These are phyloP conservation scores for Cryptococcus sp. DNA, from an alignment of 1,284 basidiomycete genomes.

Conservation along the genomic window DNA sequence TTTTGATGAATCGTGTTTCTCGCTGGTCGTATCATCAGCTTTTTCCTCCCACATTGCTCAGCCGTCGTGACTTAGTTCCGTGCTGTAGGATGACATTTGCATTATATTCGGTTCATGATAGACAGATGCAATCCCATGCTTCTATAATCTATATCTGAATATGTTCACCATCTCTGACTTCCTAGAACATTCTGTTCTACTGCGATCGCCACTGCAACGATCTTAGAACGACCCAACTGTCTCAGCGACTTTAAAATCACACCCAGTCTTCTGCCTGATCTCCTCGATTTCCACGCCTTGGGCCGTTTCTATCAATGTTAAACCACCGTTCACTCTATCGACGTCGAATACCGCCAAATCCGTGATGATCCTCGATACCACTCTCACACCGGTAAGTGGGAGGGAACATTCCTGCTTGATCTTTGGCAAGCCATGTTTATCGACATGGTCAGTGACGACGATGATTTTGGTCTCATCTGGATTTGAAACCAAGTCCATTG, in stretches of 20 bases:
- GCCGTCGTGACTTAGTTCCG: no score
- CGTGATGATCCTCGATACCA: not conserved
- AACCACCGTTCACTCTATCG: not conserved
- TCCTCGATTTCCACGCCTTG: not conserved
- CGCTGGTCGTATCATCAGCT: no score
- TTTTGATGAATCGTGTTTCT: no score
- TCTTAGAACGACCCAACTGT: not conserved
- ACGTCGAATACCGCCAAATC: not conserved
- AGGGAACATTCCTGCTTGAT: constrained; percentile 74
- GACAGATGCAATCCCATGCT: no score
- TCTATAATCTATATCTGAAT: no score
- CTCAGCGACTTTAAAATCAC: not conserved
- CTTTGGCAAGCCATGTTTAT: constrained; percentile 75
- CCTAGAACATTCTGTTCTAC: no score
- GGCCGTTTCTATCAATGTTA: not conserved
- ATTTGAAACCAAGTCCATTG: constrained; percentile 88
- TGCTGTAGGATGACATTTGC: no score
- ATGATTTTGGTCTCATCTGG: constrained; percentile 79
- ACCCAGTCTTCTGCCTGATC: not conserved
- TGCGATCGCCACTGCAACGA: no score
- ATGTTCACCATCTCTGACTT: no score
- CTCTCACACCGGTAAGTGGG: constrained; percentile 72
- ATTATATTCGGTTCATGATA: no score
- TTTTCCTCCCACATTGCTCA: no score
- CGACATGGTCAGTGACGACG: constrained; percentile 76